A percentile compares a stretch with the other conserved stretches of the same genome.
Evolutionary conservation across 2,329 filamentous ascomycete genomes (phyloP).

Genomic region (Clonostachys sp.): DNA sequence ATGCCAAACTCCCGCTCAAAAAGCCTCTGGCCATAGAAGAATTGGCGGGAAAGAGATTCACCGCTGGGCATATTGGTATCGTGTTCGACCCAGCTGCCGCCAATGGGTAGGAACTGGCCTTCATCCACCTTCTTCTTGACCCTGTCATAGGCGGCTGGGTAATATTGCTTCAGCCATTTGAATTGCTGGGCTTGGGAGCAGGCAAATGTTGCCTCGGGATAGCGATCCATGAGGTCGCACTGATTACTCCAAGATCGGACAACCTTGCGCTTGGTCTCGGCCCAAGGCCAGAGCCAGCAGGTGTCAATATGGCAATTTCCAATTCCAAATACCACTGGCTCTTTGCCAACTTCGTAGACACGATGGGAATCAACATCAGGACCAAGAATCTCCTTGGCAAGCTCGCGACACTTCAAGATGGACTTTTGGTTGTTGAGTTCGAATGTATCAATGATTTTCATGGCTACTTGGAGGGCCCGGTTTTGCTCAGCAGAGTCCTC

Average conservation of each 20-base stretch:
- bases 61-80: conserved; percentile 97
- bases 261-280: conserved; percentile 95
- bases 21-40: conserved; percentile 91
- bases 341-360: conserved; percentile 74
- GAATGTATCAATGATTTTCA: conserved; percentile 86
- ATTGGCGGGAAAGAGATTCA: conserved; percentile 90
- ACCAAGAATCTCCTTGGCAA: conserved; percentile 80
- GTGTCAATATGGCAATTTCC: conserved; percentile 98
- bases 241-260: conserved; percentile 96
- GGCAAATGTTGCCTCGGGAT: conserved; percentile 88
- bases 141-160: conserved; percentile 83
- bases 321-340: conserved; percentile 79
- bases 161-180: conserved; percentile 91
- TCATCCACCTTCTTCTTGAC: conserved; percentile 89
- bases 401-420: conserved; percentile 73
- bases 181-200: conserved; percentile 96
- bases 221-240: conserved; percentile 90
- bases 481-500: conserved; percentile 85
- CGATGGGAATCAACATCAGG: conserved; percentile 74
- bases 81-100: conserved; percentile 98
- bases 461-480: conserved; percentile 76
- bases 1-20: conserved; percentile 91
- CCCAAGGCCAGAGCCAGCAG: conserved; percentile 98
- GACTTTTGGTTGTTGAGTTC: conserved; percentile 75
- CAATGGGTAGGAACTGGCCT: conserved; percentile 89